phyloP scores from a whole-genome alignment of 306 rosid species.

The Rosa multiflora region DNA sequence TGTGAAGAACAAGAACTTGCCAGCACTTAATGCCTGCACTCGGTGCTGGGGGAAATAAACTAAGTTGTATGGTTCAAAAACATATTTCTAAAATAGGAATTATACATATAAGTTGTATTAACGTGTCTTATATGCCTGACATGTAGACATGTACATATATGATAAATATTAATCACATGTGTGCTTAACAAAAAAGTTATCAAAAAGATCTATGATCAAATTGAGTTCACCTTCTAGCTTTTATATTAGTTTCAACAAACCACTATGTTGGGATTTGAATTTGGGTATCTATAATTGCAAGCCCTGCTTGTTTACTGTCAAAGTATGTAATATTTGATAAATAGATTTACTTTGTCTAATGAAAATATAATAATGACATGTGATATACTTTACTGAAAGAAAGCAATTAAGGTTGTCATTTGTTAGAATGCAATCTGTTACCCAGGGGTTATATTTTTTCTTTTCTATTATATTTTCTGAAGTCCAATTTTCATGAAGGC shows the following conservation, averaged over 20 bases:
- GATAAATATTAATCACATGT: neutral
- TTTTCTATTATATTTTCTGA: neutral
- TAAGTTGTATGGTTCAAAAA: neutral
- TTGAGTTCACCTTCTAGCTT: neutral
- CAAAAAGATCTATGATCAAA: neutral
- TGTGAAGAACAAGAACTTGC: slow-evolving; percentile 5
- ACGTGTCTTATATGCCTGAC: neutral
- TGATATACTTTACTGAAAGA: neutral
- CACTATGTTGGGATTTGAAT: neutral
- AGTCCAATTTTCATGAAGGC: neutral
- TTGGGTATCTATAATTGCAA: neutral
- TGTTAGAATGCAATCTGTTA: neutral
- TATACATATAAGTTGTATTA: neutral
- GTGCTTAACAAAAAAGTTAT: neutral
- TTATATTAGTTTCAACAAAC: neutral
- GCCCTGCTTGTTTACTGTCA: neutral
- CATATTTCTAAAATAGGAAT: neutral
- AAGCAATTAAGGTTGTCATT: neutral
- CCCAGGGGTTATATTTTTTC: neutral
- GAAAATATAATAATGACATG: neutral
- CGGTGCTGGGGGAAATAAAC: neutral
- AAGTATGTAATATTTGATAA: neutral
- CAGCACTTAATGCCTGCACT: neutral
- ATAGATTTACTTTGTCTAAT: neutral
- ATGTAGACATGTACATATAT: neutral